Base-by-base conservation (phyloP, 345 rosid genomes). In the Conringia planisiliqua region DNA sequence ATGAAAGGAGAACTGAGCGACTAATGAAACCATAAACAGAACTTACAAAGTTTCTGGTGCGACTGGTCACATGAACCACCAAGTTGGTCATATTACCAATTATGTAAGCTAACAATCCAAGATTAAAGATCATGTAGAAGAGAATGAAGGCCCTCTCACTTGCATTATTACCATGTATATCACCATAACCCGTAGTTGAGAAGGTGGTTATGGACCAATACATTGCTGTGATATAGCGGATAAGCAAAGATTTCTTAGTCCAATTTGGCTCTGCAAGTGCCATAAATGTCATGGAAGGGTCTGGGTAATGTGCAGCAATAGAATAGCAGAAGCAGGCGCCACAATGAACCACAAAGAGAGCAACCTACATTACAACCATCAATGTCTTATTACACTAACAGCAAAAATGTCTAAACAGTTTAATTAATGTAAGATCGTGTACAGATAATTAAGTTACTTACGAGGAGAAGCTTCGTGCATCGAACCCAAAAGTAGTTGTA, bases 51-150 rank as follows among this genome's bases (percentile, higher is more conserved):
- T 78, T 75, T 71, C 96, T 85, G 0, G 98, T 93, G 64, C 96
- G 93, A 50, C 81, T 78, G 40, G 98, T 87, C 5, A 79, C 89
- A 36, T 93, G 97, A 81, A 90, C 93, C 35, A 93, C 88, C 85
- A 93, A 74, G 79, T 84, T 90, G 83, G 90, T 90, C 96, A 93
- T 93, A 46, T 90, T 93, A 69, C 97, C 98, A 58, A 93, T 85
- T 48, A 93, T 76, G 75, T 93, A 93, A 0, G 97, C 72, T 4
- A 84, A 77, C 17, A 93, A 73, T 44, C 93, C 98, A 42, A 93
- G 87, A 68, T 84, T 81, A 76, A 93, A 83, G 73, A 93, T 54
- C 92, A 91, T 85, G 78, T 85, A 91, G 65, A 66, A 68, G 52
- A 88, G 72, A 64, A 71, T 83, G 64, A 89, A 89, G 7, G 83